Conservation (phyloP, 257 asterid genomes). For the Solanum corneliomulleri region DNA sequence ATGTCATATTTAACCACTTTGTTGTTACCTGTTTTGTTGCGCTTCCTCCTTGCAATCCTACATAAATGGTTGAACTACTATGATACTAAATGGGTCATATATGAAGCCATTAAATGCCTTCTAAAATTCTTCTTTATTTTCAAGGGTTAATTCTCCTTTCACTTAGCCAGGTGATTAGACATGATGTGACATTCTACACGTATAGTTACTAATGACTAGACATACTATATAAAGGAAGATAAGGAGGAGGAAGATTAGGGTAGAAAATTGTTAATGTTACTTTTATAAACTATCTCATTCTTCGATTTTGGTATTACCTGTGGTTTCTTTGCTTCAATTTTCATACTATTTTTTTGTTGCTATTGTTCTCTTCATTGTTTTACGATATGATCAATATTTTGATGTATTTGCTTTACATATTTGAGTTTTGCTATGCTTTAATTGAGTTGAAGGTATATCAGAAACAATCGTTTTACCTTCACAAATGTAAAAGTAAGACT, state of each 20-base stretch:
- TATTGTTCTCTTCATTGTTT: neutral
- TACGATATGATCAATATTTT: neutral
- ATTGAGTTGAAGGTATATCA: neutral
- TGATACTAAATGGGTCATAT: neutral
- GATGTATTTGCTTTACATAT: too few species aligned
- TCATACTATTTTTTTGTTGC: neutral
- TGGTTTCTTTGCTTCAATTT: neutral
- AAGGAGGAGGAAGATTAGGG: too few species aligned
- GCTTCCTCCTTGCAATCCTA: neutral
- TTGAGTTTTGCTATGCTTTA: neutral
- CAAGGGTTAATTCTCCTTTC: neutral
- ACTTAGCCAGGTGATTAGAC: neutral
- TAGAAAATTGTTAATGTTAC: neutral
- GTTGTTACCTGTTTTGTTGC: neutral
- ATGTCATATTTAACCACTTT: neutral
- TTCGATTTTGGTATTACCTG: neutral
- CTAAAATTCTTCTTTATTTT: neutral
- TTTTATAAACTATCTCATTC: too few species aligned
- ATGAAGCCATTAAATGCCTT: neutral
- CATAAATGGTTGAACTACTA: neutral
- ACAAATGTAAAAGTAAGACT: neutral
- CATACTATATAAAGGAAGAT: neutral
- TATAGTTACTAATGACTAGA: too few species aligned
- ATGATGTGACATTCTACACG: too few species aligned
- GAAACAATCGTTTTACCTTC: neutral